Evolutionary conservation across 73 alveolate genomes (phyloP).

Genomic region (Uronychia setigera): DNA sequence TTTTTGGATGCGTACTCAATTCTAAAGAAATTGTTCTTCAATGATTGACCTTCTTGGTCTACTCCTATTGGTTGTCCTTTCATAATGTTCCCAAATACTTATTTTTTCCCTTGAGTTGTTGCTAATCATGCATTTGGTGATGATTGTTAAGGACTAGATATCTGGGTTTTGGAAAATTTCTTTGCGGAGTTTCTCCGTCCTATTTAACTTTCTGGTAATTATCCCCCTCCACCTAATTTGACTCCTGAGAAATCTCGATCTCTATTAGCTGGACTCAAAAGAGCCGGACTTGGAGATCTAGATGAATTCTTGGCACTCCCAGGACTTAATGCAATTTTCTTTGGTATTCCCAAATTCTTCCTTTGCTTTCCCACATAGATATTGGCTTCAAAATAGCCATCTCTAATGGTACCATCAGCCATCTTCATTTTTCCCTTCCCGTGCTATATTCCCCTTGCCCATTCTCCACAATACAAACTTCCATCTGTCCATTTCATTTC

Average conservation of each 20-base stretch:
- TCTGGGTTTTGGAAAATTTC: background rate
- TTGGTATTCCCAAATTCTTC: background rate
- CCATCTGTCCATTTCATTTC: constrained; percentile 37
- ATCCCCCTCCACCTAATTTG: background rate
- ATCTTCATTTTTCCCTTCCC: constrained; percentile 46
- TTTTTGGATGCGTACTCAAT: background rate
- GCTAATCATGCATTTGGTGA: background rate
- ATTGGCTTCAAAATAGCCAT: constrained; percentile 48
- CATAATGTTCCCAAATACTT: background rate
- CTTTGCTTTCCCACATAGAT: constrained; percentile 19
- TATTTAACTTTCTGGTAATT: background rate
- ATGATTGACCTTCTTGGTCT: background rate
- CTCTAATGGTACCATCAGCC: constrained; percentile 44
- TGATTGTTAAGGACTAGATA: background rate
- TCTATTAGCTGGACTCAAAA: background rate
- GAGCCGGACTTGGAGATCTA: background rate
- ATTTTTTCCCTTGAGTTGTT: background rate
- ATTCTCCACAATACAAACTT: constrained; percentile 30
- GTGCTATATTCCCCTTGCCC: constrained; percentile 47
- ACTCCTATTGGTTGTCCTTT: background rate
- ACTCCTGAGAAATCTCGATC: background rate
- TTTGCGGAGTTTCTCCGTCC: background rate
- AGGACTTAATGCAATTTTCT: background rate
- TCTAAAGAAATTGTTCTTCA: background rate
- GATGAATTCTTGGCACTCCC: background rate